Conservation (phyloP, 805 yeast genomes). For the Nakazawaea pomicola region DNA sequence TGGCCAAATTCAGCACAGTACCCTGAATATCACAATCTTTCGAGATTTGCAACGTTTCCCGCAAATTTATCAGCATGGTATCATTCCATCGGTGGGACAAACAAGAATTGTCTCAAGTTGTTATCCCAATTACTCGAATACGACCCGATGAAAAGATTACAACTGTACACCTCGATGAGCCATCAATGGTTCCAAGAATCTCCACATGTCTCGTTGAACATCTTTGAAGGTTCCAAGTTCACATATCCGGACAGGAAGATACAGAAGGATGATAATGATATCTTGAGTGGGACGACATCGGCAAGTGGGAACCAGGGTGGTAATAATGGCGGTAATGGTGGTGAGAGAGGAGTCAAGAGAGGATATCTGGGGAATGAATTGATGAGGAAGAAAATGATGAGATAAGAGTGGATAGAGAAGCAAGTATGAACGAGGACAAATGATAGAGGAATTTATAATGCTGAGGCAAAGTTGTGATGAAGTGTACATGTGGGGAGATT, state of each 20-base stretch:
- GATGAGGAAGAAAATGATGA: slow-evolving; percentile 8
- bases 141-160: slow-evolving; percentile 76
- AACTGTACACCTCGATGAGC: slow-evolving; percentile 69
- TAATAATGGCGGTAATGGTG: slow-evolving; percentile 13
- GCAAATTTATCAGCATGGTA: slow-evolving; percentile 81
- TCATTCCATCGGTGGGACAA: slow-evolving; percentile 72
- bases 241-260: slow-evolving; percentile 85
- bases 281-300: slow-evolving; percentile 23
- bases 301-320: slow-evolving; percentile 15
- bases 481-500: no score
- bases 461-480: no score
- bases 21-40: slow-evolving; percentile 75
- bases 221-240: slow-evolving; percentile 69
- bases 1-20: slow-evolving; percentile 81
- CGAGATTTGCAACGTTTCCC: slow-evolving; percentile 56
- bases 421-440: neutral
- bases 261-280: slow-evolving; percentile 82
- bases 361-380: neutral
- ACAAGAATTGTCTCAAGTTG: slow-evolving; percentile 61
- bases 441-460: no score
- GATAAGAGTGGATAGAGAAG: neutral
- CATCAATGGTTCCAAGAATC: slow-evolving; percentile 76
- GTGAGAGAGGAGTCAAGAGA: slow-evolving; percentile 7
- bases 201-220: slow-evolving; percentile 66
- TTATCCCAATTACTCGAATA: slow-evolving; percentile 64